Evolutionary conservation across 176 grass and related monocot genomes (phyloP), one percentile per base, ranked within the genome.

Genomic region (Carex myosuroides): DNA sequence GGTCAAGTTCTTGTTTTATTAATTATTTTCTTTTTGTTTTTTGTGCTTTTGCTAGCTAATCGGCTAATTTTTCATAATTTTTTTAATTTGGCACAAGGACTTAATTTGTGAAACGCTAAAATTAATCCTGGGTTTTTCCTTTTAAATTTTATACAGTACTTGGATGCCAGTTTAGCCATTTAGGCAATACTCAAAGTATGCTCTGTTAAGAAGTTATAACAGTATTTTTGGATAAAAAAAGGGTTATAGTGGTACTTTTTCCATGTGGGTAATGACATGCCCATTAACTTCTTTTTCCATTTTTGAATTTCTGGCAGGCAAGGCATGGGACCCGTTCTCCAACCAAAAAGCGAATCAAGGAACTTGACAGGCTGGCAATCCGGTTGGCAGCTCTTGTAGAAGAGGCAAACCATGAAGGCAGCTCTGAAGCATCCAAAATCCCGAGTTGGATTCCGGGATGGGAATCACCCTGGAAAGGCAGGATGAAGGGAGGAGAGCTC

Each of bases 291-390:
- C 1, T 72, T 50, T 73, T 13, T 12, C 70, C 9, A 12, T 41
- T 48, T 73, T 24, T 22, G 3, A 73, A 73, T 87, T 7, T 82
- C 72, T 32, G 3, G 29, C 71, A 98, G 95, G 89, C 95, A 86
- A 95, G 95, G 64, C 95, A 95, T 88, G 95, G 95, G 32, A 92
- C 95, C 37, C 95, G 95, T 4, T 70, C 92, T 18, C 95, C 95
- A 46, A 98, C 95, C 62, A 95, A 92, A 41, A 98, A 95, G 80
- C 83, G 95, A 50, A 93, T 94, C 81, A 93, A 91, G 83, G 95
- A 98, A 80, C 77, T 98, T 75, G 92, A 98, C 74, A 88, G 82
- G 73, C 82, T 98, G 76, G 69, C 89, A 4, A 48, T 73, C 41
- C 86, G 89, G 44, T 70, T 98, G 85, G 53, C 83, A 84, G 26